A percentile compares a stretch with the other conserved stretches of the same genome.
Evolutionary conservation across 805 yeast genomes (phyloP).

Genomic region (Groenewaldozyma tartarivorans): DNA sequence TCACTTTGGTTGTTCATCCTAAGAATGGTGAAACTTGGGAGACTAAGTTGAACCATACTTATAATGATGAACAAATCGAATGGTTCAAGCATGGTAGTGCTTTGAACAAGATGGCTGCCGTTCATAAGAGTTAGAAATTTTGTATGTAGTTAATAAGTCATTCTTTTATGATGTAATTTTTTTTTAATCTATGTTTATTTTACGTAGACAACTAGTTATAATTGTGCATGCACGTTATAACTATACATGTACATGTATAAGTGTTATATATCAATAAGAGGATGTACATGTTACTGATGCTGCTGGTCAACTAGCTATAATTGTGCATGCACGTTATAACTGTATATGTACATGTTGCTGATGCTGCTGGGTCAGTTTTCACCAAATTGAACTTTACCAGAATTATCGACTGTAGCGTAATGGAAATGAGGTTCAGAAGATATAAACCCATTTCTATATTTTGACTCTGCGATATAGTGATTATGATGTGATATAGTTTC

Average conservation of each 20-base stretch:
- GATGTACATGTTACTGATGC: too few species aligned
- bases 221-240: not conserved
- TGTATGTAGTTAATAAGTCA: conserved; percentile 2
- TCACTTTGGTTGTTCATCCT: conserved; percentile 64
- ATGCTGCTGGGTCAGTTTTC: too few species aligned
- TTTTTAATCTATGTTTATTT: not conserved
- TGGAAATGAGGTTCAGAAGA: too few species aligned
- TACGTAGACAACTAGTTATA: not conserved
- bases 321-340: not conserved
- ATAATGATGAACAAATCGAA: conserved; percentile 91
- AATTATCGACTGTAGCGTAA: too few species aligned
- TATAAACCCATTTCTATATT: too few species aligned
- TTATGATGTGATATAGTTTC: too few species aligned
- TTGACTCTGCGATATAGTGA: too few species aligned
- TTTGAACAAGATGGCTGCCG: conserved; percentile 82
- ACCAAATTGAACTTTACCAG: too few species aligned
- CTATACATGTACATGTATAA: not conserved
- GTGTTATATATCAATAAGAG: too few species aligned
- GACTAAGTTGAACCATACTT: conserved; percentile 89
- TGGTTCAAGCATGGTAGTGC: conserved; percentile 99
- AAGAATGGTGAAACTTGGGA: conserved; percentile 77
- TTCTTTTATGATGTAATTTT: too few species aligned
- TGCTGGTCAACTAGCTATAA: not conserved
- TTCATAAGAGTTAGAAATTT: conserved; percentile 6
- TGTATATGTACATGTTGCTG: conserved; percentile 2